A percentile compares a stretch with the other conserved stretches of the same genome.
Conservation (phyloP, 2,329 filamentous ascomycete genomes). For the Zymoseptoria tritici region DNA sequence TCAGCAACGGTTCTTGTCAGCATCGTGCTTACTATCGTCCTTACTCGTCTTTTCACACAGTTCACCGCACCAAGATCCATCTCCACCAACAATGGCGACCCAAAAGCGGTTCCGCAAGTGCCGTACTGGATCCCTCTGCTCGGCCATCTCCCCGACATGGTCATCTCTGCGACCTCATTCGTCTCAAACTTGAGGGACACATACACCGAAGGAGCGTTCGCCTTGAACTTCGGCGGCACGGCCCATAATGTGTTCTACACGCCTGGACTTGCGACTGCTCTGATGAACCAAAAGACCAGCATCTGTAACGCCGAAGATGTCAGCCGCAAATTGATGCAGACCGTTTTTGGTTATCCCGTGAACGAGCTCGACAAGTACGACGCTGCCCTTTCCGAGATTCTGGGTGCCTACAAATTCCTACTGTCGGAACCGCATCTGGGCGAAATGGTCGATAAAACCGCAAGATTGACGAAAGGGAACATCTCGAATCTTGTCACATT, state of each 20-base stretch:
- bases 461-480: slow-evolving; percentile 36
- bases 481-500: slow-evolving; percentile 54
- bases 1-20: not conserved
- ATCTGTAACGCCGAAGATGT: slow-evolving; percentile 25
- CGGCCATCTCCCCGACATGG: slow-evolving; percentile 47
- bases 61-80: not conserved
- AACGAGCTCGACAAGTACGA: slow-evolving; percentile 31
- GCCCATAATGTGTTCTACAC: slow-evolving; percentile 46
- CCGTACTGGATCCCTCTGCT: slow-evolving; percentile 55
- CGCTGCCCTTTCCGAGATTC: slow-evolving; percentile 30
- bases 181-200: slow-evolving; percentile 35
- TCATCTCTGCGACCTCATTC: slow-evolving; percentile 39
- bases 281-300: slow-evolving; percentile 33
- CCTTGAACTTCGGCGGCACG: slow-evolving; percentile 43
- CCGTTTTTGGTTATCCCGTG: slow-evolving; percentile 37
- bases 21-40: not conserved
- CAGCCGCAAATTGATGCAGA: slow-evolving; percentile 19
- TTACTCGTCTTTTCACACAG: not conserved
- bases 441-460: slow-evolving; percentile 33
- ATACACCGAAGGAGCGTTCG: slow-evolving; percentile 38
- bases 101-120: slow-evolving; percentile 29
- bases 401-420: slow-evolving; percentile 34
- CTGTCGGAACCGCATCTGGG: slow-evolving; percentile 42
- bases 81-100: slow-evolving; percentile 14
- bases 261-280: slow-evolving; percentile 38